Evolutionary conservation across 2,329 filamentous ascomycete species (phyloP), one percentile per base, ranked within the genome.

Genomic region (Zasmidium cellare): DNA sequence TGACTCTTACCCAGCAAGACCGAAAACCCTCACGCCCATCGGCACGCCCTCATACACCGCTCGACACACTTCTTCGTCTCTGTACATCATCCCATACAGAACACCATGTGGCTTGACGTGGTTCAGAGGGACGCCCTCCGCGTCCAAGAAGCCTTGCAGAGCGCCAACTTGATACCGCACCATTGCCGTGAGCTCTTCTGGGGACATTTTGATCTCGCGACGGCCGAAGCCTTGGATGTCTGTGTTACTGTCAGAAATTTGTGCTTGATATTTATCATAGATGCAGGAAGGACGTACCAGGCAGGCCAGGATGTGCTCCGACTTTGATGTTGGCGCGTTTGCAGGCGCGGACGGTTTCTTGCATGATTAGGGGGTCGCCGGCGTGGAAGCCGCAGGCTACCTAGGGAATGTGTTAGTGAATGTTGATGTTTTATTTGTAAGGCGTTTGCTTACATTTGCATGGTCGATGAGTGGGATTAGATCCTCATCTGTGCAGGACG

Each of bases 201-300:
- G 59, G 1, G 77, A 73, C 65, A 88, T 77, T 46, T 83, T 81
- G 70, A 88, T 87, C 60, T 84, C 80, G 18, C 86, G 79, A 1
- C 86, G 76, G 2, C 86, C 86, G 64, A 88, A 88, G 9, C 86
- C 86, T 72, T 84, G 79, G 20, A 87, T 77, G 67, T 88, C 86
- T n/a, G 83, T n/a, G n/a, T n/a, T n/a, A n/a, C n/a, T n/a, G n/a
- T 84, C n/a, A n/a, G n/a, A n/a, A n/a, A n/a, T n/a, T n/a, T n/a
- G n/a, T n/a, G n/a, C n/a, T n/a, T n/a, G n/a, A n/a, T n/a, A n/a
- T n/a, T n/a, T n/a, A n/a, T n/a, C n/a, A n/a, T n/a, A n/a, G n/a
- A n/a, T n/a, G n/a, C n/a, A n/a, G n/a, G n/a, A n/a, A n/a, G n/a
- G n/a, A n/a, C n/a, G n/a, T n/a, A n/a, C n/a, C n/a, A n/a, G n/a